These are phyloP conservation scores for Alternaria viburni DNA, from an alignment of 2,329 filamentous ascomycete species.

Conservation along the genomic window DNA sequence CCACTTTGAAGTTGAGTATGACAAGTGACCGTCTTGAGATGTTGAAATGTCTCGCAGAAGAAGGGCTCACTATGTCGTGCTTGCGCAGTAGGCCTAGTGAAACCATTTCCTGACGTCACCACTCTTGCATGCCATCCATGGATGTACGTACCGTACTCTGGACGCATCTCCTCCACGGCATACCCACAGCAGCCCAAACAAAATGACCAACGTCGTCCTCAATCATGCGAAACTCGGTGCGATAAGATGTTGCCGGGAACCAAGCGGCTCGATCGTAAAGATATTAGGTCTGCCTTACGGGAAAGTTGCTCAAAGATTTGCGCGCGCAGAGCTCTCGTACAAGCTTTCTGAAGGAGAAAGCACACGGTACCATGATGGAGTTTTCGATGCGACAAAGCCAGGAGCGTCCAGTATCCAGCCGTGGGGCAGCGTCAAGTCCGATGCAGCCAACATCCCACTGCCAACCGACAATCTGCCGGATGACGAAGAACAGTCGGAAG, in stretches of 20 bases:
- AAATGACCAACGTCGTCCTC: constrained; percentile 9
- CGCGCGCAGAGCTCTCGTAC: constrained; percentile 12
- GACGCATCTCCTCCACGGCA: neutral
- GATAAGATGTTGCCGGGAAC: constrained; percentile 12
- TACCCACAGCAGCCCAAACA: neutral
- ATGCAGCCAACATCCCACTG: constrained; percentile 23
- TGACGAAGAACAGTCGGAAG: constrained; percentile 27
- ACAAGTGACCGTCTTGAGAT: neutral
- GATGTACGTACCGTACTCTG: neutral
- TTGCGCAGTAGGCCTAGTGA: neutral
- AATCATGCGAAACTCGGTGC: constrained; percentile 14
- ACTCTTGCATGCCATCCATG: neutral
- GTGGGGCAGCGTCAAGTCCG: constrained; percentile 20
- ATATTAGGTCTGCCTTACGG: constrained; percentile 19
- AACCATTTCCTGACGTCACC: constrained; percentile 8
- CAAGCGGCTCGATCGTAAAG: constrained; percentile 5
- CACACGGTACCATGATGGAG: neutral
- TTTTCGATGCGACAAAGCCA: constrained; percentile 20
- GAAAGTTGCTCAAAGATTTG: constrained; percentile 18
- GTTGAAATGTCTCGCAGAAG: neutral
- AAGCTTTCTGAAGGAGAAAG: neutral
- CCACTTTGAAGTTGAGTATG: neutral
- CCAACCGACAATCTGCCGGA: constrained; percentile 20
- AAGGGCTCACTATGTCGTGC: neutral
- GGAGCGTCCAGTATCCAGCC: constrained; percentile 22